Base-by-base conservation (phyloP, 305 asterid genomes). In the Fraxinus angustifolia region DNA sequence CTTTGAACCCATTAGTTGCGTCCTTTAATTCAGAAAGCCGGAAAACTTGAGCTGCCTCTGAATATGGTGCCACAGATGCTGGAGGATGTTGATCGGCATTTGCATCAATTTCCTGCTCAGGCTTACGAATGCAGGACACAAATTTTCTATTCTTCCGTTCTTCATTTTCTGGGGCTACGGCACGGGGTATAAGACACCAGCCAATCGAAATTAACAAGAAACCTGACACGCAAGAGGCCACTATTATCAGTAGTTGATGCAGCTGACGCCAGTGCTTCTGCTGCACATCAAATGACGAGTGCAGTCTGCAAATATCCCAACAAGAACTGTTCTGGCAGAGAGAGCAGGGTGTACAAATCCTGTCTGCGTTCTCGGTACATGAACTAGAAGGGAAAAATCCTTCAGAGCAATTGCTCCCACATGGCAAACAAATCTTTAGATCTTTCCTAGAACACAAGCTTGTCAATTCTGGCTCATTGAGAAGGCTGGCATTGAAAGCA, bases 311-410 rank as follows among this genome's bases (percentile, higher is more conserved):
- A 4, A 91, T 86, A 21, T 86, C 91, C 82, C 88, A 84, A 75
- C 99, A 96, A 8, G 98, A 92, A 82, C 89, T 91, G 88, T 86
- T 96, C 89, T 96, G 98, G 81, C 99, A 96, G 19, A 96, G 97
- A 0, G 99, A 91, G 85, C 99, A 96, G 3, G 97, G 85, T 0
- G 99, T 94, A 94, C 99, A 96, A 3, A 96, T 92, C 73, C 98
- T 83, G 53, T 96, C 97, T 0, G 97, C 97, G 68, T 87, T 81
- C 23, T 73, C 80, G 11, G 89, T 88, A 76, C 99, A 96, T 0
- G 92, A 78, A 65, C 97, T 94, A 0, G 99, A 96, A 21, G 95
- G 87, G 78, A 94, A 96, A 79, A 89, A 94, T 19, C 99, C 99
- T n/a, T 89, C 86, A 0, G 96, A 86, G 78, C 99, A 96, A 48